These are phyloP conservation scores for Zoysia japonica DNA, from an alignment of 176 grass and related monocot genomes.

Conservation along the genomic window DNA sequence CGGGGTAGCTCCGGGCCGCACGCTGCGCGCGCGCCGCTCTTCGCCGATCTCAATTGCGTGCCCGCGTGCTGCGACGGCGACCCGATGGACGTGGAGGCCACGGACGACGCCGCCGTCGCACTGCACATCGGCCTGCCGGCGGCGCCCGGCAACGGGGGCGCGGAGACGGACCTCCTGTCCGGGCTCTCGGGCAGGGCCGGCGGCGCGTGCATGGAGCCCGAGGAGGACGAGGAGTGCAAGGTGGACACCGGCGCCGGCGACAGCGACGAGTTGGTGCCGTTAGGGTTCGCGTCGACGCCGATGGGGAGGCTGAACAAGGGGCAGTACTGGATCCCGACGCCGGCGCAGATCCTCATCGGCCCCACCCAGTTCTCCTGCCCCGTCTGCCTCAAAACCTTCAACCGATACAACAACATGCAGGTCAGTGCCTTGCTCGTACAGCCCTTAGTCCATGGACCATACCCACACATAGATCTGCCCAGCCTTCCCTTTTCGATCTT, in stretches of 20 bases:
- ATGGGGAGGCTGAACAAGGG: conserved; percentile 98
- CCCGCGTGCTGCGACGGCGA: conserved; percentile 47
- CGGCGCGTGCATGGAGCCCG: background rate
- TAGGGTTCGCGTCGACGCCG: conserved; percentile 76
- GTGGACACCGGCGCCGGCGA: conserved; percentile 22
- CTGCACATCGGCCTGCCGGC: conserved; percentile 75
- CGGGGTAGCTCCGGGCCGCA: conserved; percentile 9
- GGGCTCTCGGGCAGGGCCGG: conserved; percentile 42
- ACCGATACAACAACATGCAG: conserved; percentile 99
- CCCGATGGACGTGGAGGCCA: conserved; percentile 62
- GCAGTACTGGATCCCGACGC: conserved; percentile 98
- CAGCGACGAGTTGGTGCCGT: conserved; percentile 53
- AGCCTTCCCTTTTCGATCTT: background rate
- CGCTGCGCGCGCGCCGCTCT: conserved; percentile 37
- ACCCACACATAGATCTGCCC: background rate
- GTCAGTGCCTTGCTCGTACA: conserved; percentile 40
- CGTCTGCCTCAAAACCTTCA: conserved; percentile 98
- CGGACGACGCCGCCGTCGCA: conserved; percentile 65
- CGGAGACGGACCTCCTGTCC: conserved; percentile 69
- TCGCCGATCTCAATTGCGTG: conserved; percentile 56
- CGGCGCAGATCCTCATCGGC: conserved; percentile 95
- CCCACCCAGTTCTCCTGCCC: conserved; percentile 99
- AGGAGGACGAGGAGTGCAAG: conserved; percentile 57
- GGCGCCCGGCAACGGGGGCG: conserved; percentile 13
- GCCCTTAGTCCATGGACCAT: background rate